Conservation (phyloP, 2,329 filamentous ascomycete species). For the Alternaria angustiovoidea region DNA sequence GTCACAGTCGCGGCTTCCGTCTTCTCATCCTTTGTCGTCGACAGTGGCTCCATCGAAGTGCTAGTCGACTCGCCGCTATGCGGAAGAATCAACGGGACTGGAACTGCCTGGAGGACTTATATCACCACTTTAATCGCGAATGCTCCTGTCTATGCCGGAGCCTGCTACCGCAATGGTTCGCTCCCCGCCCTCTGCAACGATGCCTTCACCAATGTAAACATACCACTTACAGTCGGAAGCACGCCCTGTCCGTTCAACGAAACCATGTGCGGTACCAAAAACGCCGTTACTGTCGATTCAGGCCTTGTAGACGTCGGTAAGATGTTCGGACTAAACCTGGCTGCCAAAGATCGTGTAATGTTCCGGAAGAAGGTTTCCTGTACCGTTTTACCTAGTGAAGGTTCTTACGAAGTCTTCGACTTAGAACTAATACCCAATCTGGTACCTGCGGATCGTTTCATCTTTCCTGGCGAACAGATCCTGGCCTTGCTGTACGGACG, state of each 20-base stretch:
- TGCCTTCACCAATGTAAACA: slow-evolving; percentile 4
- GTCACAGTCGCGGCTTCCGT: slow-evolving; percentile 21
- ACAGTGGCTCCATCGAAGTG: slow-evolving; percentile 12
- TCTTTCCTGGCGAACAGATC: background rate
- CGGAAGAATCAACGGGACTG: background rate
- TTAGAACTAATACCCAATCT: background rate
- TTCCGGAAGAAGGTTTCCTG: background rate
- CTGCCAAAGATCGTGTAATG: background rate
- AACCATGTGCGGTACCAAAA: slow-evolving; percentile 10
- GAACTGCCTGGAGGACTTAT: background rate
- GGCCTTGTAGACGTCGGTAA: slow-evolving; percentile 12
- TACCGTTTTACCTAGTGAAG: background rate
- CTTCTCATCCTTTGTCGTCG: slow-evolving; percentile 30
- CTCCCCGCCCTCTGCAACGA: background rate
- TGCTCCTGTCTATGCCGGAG: background rate
- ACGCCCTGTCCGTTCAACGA: slow-evolving; percentile 12
- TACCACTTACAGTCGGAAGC: slow-evolving; percentile 1
- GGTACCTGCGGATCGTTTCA: background rate
- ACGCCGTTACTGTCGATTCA: slow-evolving; percentile 11
- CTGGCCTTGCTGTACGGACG: background rate
- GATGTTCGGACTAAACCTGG: background rate
- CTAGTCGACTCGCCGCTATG: background rate
- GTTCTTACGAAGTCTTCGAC: background rate
- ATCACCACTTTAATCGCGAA: background rate
- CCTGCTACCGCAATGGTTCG: background rate